Base-by-base conservation (phyloP, 2,329 filamentous ascomycete species). In the Beauveria varroae region DNA sequence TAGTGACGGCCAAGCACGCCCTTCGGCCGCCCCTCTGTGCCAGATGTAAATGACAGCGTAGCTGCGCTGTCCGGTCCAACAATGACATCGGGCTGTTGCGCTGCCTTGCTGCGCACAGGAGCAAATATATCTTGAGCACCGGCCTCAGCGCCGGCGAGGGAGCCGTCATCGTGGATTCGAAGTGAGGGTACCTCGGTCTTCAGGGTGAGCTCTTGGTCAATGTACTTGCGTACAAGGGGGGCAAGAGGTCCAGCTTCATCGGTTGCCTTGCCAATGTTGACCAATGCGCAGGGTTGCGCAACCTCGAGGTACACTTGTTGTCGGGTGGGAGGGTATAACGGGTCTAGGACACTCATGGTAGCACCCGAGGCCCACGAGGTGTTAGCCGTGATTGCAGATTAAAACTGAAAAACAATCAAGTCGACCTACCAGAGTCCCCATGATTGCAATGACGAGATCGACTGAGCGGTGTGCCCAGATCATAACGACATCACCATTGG, bases 1-100 rank as follows among this genome's bases (percentile, higher is more conserved):
- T 89, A 98, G 74, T 98, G 93, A 16, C 93, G 84, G 1, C 93
- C 93, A 61, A 86, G 82, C 14, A 98, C 93, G 67, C 91, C 91
- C 64, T 96, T 96, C 40, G 91, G 92, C 65, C 84, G 80, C 51
- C 90, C 91, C 75, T 96, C 90, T 1, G 81, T 84, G 5, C 92
- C 91, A 7, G 81, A 85, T 1, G 89, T 92, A 71, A 90, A 92
- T 30, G 79, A 83, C 1, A 96, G 78, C 0, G 89, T 96, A 1
- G 89, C 88, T 7, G 81, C 88, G 18, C 88, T 91, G 73, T 98
- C 93, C 0, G 93, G 93, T 0, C 93, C 93, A 14, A 98, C 89
- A 5, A 91, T 70, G 3, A 96, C 87, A 57, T 86, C 86, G 88
- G 18, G 84, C 77, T 56, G 83, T 73, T 9, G 78, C 92, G 62